Conservation (phyloP, 2,329 filamentous ascomycete species). For the Aureobasidium namibiae region DNA sequence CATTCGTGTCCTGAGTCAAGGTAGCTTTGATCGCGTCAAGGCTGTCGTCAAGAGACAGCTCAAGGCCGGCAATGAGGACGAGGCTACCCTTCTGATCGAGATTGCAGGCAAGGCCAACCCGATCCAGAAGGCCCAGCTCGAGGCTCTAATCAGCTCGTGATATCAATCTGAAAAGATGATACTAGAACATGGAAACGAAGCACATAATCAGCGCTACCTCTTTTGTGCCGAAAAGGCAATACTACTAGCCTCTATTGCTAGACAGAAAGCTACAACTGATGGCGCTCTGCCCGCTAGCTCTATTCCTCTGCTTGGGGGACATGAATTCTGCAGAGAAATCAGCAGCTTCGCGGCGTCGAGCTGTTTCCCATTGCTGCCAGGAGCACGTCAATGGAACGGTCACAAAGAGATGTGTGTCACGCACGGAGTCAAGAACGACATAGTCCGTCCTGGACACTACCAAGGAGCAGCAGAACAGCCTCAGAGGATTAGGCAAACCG, state of each 20-base stretch:
- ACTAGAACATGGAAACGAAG: background rate
- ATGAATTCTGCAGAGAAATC: background rate
- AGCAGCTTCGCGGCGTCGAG: background rate
- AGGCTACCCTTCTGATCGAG: background rate
- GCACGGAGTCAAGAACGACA: background rate
- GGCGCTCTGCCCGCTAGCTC: too few relatives aligned
- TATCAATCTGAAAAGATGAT: background rate
- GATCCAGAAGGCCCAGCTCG: conserved; percentile 2
- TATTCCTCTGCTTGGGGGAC: background rate
- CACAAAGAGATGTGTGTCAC: background rate
- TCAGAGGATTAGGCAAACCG: too few relatives aligned
- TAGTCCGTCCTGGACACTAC: background rate
- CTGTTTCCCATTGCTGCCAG: background rate
- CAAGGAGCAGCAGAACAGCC: background rate
- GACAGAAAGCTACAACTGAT: background rate
- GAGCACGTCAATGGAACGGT: background rate
- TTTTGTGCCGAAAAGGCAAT: background rate
- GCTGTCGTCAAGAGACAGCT: background rate
- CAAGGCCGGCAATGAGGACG: background rate
- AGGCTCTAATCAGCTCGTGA: conserved; percentile 3
- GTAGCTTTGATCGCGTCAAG: conserved; percentile 7
- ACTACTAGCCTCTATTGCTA: background rate
- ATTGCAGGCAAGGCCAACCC: conserved; percentile 1
- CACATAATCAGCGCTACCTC: background rate
- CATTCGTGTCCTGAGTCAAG: conserved; percentile 11